Percentiles rank a stretch among this genome's conserved stretches.
phyloP scores from a whole-genome alignment of 2,329 filamentous ascomycete species.

The Juglanconis sp. region DNA sequence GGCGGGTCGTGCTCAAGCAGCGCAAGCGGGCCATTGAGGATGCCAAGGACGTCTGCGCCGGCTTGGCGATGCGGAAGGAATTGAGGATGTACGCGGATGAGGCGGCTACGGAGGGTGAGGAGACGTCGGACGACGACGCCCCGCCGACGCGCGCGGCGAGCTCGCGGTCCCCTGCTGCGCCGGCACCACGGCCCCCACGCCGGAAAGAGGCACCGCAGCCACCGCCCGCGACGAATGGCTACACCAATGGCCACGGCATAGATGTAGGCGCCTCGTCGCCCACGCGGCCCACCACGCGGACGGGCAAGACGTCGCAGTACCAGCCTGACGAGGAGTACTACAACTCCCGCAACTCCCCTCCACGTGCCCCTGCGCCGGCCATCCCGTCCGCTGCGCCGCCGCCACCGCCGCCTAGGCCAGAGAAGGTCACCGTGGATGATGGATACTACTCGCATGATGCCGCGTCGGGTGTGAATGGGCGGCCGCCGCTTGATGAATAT shows the following conservation, averaged over 20 bases:
- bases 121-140: slow-evolving; percentile 11
- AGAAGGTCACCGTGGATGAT: slow-evolving; percentile 27
- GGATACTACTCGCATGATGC: slow-evolving; percentile 2
- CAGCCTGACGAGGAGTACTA: slow-evolving; percentile 22
- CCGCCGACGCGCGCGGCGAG: not conserved
- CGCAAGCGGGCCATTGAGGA: slow-evolving; percentile 51
- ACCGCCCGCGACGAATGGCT: slow-evolving; percentile 9
- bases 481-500: slow-evolving; percentile 9
- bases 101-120: slow-evolving; percentile 28
- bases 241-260: slow-evolving; percentile 4
- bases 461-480: not conserved
- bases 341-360: not conserved
- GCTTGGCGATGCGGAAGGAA: slow-evolving; percentile 51
- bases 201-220: not conserved
- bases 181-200: not conserved
- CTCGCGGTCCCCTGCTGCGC: not conserved
- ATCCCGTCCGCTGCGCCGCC: slow-evolving; percentile 23
- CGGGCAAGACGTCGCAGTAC: slow-evolving; percentile 13
- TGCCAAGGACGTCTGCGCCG: slow-evolving; percentile 46
- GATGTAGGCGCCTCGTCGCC: slow-evolving; percentile 11
- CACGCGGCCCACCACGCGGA: not conserved
- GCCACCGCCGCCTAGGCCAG: slow-evolving; percentile 31
- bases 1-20: slow-evolving; percentile 43
- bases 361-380: slow-evolving; percentile 14
- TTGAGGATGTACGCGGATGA: slow-evolving; percentile 32